Evolutionary conservation across 1,284 basidiomycete genomes (phyloP).

Genomic region (Pseudozyma tsukubaensis): DNA sequence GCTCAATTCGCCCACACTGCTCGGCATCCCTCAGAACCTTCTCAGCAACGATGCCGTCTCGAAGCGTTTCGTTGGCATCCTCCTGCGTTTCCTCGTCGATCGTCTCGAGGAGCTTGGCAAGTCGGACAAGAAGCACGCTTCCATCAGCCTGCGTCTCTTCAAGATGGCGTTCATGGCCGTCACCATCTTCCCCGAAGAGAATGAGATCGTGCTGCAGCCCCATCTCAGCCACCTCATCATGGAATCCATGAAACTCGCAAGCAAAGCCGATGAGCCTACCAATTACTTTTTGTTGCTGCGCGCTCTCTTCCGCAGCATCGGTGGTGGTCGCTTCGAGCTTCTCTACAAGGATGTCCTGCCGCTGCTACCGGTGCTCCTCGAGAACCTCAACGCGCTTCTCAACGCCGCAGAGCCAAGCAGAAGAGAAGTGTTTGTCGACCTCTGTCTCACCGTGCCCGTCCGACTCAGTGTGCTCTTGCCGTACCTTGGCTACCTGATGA

Average conservation of each 20-base stretch:
- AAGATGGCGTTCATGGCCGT: conserved; percentile 97
- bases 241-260: conserved; percentile 94
- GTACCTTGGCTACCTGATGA: conserved; percentile 95
- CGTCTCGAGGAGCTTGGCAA: conserved; percentile 86
- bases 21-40: conserved; percentile 88
- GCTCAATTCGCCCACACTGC: conserved; percentile 78
- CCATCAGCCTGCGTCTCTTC: conserved; percentile 86
- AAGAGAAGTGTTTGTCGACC: conserved; percentile 80
- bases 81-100: conserved; percentile 85
- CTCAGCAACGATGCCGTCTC: conserved; percentile 86
- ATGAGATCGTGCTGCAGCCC: conserved; percentile 91
- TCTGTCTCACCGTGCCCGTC: conserved; percentile 95
- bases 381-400: conserved; percentile 80
- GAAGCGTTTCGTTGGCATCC: conserved; percentile 89
- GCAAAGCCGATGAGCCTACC: conserved; percentile 87
- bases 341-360: conserved; percentile 97
- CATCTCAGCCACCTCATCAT: conserved; percentile 95
- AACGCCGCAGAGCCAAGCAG: conserved; percentile 63
- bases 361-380: conserved; percentile 94
- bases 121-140: conserved; percentile 79
- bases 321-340: conserved; percentile 94
- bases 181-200: conserved; percentile 79
- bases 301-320: conserved; percentile 94
- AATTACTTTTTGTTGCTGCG: conserved; percentile 96
- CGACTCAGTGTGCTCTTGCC: conserved; percentile 95